These are phyloP conservation scores for Dictyostelium intermedium DNA, from an alignment of 78 protist species.

Conservation along the genomic window DNA sequence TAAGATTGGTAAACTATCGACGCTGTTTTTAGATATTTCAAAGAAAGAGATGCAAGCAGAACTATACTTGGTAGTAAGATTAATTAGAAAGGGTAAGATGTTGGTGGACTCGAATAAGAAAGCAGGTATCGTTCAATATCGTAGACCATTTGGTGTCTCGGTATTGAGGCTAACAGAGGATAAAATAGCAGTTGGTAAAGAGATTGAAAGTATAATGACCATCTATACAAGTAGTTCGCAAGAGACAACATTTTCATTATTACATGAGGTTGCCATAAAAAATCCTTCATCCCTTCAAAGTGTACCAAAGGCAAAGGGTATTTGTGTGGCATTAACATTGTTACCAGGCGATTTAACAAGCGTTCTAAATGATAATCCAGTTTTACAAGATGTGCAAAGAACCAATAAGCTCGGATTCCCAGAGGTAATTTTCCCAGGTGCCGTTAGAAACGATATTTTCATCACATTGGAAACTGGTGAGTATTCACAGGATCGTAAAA, in stretches of 20 bases:
- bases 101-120: slow-evolving; percentile 50
- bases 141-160: slow-evolving; percentile 70
- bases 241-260: slow-evolving; percentile 27
- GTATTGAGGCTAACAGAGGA: slow-evolving; percentile 41
- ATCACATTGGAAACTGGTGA: slow-evolving; percentile 58
- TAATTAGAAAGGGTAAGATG: slow-evolving; percentile 69
- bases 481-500: slow-evolving; percentile 73
- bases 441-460: slow-evolving; percentile 39
- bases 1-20: slow-evolving; percentile 58
- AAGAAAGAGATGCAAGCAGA: slow-evolving; percentile 56
- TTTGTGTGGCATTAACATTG: slow-evolving; percentile 41
- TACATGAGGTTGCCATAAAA: slow-evolving; percentile 64
- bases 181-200: slow-evolving; percentile 28
- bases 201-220: slow-evolving; percentile 46
- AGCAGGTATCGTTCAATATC: slow-evolving; percentile 38
- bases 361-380: slow-evolving; percentile 44
- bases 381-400: slow-evolving; percentile 20
- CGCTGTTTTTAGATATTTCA: slow-evolving; percentile 53
- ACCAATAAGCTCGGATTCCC: slow-evolving; percentile 67
- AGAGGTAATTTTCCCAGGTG: slow-evolving; percentile 72
- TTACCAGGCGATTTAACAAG: slow-evolving; percentile 47
- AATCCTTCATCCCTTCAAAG: slow-evolving; percentile 48
- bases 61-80: slow-evolving; percentile 31
- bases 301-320: slow-evolving; percentile 74
- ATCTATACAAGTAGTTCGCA: slow-evolving; percentile 43